Evolutionary conservation across 2,329 filamentous ascomycete species (phyloP).

Genomic region (Monilinia fructigena): DNA sequence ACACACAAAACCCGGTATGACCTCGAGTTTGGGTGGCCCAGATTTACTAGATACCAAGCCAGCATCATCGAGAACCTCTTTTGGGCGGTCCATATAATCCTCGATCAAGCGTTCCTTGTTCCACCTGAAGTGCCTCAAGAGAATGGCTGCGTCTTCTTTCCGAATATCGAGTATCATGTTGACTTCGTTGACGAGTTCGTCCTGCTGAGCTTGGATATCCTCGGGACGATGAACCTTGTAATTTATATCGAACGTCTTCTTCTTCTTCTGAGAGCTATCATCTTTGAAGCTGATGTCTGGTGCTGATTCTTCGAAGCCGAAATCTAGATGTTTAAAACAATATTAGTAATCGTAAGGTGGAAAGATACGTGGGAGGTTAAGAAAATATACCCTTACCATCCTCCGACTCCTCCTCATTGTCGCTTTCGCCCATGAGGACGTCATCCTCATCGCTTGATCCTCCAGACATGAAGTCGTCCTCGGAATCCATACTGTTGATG

Average conservation of each 20-base stretch:
- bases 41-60: constrained; percentile 69
- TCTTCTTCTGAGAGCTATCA: constrained; percentile 68
- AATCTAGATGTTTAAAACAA: constrained; percentile 33
- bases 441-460: constrained; percentile 75
- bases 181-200: constrained; percentile 83
- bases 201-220: constrained; percentile 83
- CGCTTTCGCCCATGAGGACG: constrained; percentile 73
- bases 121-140: constrained; percentile 88
- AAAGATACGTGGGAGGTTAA: background rate
- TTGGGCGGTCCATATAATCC: constrained; percentile 88
- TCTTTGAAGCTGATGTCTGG: constrained; percentile 51
- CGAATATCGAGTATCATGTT: constrained; percentile 87
- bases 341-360: constrained; percentile 21
- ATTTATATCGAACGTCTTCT: constrained; percentile 77
- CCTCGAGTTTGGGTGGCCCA: constrained; percentile 65
- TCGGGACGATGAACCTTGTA: constrained; percentile 77
- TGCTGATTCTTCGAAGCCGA: constrained; percentile 51
- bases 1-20: constrained; percentile 76
- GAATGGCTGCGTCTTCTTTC: constrained; percentile 85
- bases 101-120: constrained; percentile 95
- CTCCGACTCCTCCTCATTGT: constrained; percentile 64
- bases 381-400: constrained; percentile 36
- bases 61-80: constrained; percentile 77
- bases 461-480: constrained; percentile 88
- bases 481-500: constrained; percentile 77